Evolutionary conservation across 306 rosid species (phyloP).

Genomic region (Cicer arietinum): DNA sequence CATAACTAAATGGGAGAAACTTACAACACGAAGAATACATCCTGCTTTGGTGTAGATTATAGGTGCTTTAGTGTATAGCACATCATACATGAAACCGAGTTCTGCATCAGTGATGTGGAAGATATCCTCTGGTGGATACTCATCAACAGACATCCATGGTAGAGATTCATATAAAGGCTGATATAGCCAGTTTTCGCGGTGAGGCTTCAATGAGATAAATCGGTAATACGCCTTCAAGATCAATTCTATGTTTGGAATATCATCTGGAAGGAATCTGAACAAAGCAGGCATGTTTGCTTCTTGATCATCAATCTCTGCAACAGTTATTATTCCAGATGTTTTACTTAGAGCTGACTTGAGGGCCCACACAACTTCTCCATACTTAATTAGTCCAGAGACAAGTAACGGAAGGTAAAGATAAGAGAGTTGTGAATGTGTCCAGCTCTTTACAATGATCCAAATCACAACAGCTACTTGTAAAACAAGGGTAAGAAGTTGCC

Average conservation of each 20-base stretch:
- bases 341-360: conserved; percentile 58
- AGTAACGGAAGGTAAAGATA: conserved; percentile 65
- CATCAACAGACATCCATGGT: conserved; percentile 46
- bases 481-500: conserved; percentile 56
- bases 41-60: conserved; percentile 62
- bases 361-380: conserved; percentile 77
- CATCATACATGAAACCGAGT: conserved; percentile 76
- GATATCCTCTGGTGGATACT: conserved; percentile 47
- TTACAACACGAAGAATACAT: conserved; percentile 53
- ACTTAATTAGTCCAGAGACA: conserved; percentile 61
- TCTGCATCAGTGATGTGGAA: conserved; percentile 65
- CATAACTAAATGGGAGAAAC: conserved; percentile 50
- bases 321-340: conserved; percentile 50
- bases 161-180: conserved; percentile 62
- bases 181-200: conserved; percentile 61
- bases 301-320: conserved; percentile 52
- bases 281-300: conserved; percentile 55
- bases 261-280: conserved; percentile 50
- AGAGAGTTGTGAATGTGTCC: conserved; percentile 59
- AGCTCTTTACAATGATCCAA: conserved; percentile 61
- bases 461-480: conserved; percentile 63
- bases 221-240: conserved; percentile 69
- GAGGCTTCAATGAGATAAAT: conserved; percentile 62
- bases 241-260: conserved; percentile 54
- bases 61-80: conserved; percentile 67